Evolutionary conservation across 2,329 filamentous ascomycete species (phyloP).

Genomic region (Myrmaecium sp.): DNA sequence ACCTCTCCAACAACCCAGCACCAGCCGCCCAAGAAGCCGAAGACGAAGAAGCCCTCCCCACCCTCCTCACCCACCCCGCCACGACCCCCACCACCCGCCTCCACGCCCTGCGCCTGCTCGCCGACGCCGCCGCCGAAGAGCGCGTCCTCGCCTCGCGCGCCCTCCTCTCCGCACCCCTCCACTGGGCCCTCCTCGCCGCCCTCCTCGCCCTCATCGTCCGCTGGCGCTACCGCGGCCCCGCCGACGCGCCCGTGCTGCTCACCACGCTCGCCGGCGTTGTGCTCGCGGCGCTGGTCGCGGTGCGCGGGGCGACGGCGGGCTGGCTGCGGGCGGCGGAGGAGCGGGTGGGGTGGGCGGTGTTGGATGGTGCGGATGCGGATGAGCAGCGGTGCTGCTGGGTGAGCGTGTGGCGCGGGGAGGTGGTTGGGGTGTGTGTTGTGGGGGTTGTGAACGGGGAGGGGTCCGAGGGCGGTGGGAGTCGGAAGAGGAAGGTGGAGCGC

Average conservation of each 20-base stretch:
- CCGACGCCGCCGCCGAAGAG: conserved; percentile 72
- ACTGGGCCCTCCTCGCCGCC: conserved; percentile 13
- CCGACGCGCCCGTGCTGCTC: conserved; percentile 2
- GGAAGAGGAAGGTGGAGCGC: conserved; percentile 30
- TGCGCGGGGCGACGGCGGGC: conserved; percentile 42
- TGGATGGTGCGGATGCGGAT: no score
- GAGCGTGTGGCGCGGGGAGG: conserved; percentile 47
- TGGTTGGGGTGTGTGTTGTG: conserved; percentile 45
- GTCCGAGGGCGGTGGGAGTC: conserved; percentile 25
- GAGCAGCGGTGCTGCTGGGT: conserved; percentile 32
- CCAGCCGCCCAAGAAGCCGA: conserved; percentile 10
- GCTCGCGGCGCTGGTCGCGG: conserved; percentile 44
- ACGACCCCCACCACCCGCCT: conserved; percentile 41
- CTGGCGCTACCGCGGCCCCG: conserved; percentile 3
- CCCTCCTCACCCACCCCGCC: conserved; percentile 42
- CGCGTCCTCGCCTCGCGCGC: conserved; percentile 47
- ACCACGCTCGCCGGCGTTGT: conserved; percentile 35
- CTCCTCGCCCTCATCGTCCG: conserved; percentile 18
- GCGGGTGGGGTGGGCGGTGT: no score
- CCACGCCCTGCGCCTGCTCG: conserved; percentile 54
- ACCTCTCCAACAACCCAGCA: conserved; percentile 8
- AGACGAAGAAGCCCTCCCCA: conserved; percentile 30
- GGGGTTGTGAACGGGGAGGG: conserved; percentile 47
- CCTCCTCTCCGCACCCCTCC: conserved; percentile 27
- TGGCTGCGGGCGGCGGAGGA: conserved; percentile 41